These are phyloP conservation scores for Bruguiera hainesii DNA, from an alignment of 441 rosid genomes.

Conservation along the genomic window DNA sequence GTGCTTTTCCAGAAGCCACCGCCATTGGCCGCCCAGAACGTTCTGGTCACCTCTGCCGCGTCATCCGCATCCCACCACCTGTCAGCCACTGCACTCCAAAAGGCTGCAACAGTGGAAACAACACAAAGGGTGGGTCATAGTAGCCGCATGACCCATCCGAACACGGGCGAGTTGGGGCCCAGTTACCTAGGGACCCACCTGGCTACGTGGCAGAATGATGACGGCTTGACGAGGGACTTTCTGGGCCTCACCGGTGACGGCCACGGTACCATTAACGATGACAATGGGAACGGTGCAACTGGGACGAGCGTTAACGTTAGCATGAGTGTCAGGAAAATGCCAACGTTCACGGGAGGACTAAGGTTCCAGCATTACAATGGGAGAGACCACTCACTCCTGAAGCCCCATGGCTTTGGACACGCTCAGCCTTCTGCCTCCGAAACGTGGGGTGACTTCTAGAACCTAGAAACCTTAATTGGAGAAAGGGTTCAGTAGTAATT, in stretches of 20 bases:
- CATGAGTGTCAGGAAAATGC: constrained; percentile 43
- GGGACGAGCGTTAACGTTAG: constrained; percentile 33
- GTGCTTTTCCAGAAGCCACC: constrained; percentile 31
- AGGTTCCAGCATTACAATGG: constrained; percentile 38
- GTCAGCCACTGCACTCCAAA: constrained; percentile 93
- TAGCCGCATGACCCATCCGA: constrained; percentile 34
- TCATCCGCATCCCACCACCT: constrained; percentile 40
- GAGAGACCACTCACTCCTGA: constrained; percentile 47
- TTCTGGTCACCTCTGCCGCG: constrained; percentile 27
- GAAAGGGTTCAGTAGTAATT: constrained; percentile 11
- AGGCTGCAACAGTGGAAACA: constrained; percentile 63
- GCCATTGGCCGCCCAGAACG: constrained; percentile 14
- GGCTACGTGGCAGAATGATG: constrained; percentile 66
- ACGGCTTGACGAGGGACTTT: constrained; percentile 78
- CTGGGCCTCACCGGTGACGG: constrained; percentile 63
- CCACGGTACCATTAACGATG: constrained; percentile 9
- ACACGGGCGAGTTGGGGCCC: constrained; percentile 34
- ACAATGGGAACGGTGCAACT: constrained; percentile 11
- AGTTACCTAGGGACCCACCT: constrained; percentile 26
- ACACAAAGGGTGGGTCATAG: constrained; percentile 34
- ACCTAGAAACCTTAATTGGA: background rate
- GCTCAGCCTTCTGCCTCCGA: constrained; percentile 41
- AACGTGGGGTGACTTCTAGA: constrained; percentile 46
- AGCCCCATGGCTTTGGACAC: constrained; percentile 52
- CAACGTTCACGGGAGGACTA: constrained; percentile 46